Evolutionary conservation across 2,329 filamentous ascomycete genomes (phyloP).

Genomic region (Trichoderma asperellum): DNA sequence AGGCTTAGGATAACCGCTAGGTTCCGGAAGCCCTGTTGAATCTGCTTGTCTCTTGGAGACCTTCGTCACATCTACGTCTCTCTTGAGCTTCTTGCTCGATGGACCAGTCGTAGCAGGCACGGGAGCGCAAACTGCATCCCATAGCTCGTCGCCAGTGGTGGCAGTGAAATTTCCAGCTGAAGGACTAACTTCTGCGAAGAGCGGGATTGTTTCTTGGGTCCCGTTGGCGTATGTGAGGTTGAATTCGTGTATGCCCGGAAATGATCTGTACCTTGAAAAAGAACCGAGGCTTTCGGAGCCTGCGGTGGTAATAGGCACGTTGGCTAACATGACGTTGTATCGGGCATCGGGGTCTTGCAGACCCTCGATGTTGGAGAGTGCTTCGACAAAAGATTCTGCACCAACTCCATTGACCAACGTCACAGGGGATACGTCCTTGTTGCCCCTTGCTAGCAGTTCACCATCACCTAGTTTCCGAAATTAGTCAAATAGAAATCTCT

Average conservation of each 20-base stretch:
- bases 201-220: background rate
- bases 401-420: slow-evolving; percentile 32
- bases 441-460: background rate
- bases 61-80: background rate
- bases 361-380: background rate
- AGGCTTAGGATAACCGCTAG: slow-evolving; percentile 14
- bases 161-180: background rate
- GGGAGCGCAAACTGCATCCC: background rate
- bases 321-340: slow-evolving; percentile 6
- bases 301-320: background rate
- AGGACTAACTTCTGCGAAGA: background rate
- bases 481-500: background rate
- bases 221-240: slow-evolving; percentile 20
- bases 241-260: slow-evolving; percentile 16
- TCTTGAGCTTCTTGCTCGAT: background rate
- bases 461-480: background rate
- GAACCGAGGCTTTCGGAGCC: background rate
- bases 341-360: slow-evolving; percentile 34
- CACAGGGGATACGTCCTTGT: slow-evolving; percentile 28
- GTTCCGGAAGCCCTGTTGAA: background rate
- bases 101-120: background rate
- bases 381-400: slow-evolving; percentile 27
- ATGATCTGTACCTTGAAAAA: background rate
- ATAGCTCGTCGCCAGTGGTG: slow-evolving; percentile 1
- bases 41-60: background rate